Evolutionary conservation across 2,329 filamentous ascomycete species (phyloP).

Genomic region (Colletotrichum sp.): DNA sequence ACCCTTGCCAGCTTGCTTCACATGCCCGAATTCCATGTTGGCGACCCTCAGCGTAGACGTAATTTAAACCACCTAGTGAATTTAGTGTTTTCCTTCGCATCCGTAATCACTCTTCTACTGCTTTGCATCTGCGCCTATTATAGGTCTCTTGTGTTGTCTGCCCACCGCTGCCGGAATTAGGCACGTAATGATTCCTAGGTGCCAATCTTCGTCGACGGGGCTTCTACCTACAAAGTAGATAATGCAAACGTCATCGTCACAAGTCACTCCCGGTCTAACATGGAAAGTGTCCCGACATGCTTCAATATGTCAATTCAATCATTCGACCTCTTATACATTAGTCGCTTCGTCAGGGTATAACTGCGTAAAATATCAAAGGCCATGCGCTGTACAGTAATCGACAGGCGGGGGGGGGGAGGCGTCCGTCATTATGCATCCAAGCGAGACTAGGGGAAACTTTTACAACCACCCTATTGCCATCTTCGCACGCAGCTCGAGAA

Average conservation of each 20-base stretch:
- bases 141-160: background rate
- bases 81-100: background rate
- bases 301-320: background rate
- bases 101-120: background rate
- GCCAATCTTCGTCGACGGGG: background rate
- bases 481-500: background rate
- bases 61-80: background rate
- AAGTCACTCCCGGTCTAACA: background rate
- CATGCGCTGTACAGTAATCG: slow-evolving; percentile 30
- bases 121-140: background rate
- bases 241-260: background rate
- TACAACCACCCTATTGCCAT: background rate
- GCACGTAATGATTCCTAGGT: background rate
- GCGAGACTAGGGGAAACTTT: slow-evolving; percentile 21
- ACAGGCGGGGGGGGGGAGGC: background rate
- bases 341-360: slow-evolving; percentile 40
- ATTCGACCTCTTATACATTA: slow-evolving; percentile 32
- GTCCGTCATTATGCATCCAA: slow-evolving; percentile 22
- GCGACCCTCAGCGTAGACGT: background rate
- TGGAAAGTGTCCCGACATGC: background rate
- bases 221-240: background rate
- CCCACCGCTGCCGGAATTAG: background rate
- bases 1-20: background rate
- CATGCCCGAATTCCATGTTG: background rate
- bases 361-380: slow-evolving; percentile 26